These are phyloP conservation scores for Trichoderma lentiforme DNA, from an alignment of 2,329 filamentous ascomycete species.

Conservation along the genomic window DNA sequence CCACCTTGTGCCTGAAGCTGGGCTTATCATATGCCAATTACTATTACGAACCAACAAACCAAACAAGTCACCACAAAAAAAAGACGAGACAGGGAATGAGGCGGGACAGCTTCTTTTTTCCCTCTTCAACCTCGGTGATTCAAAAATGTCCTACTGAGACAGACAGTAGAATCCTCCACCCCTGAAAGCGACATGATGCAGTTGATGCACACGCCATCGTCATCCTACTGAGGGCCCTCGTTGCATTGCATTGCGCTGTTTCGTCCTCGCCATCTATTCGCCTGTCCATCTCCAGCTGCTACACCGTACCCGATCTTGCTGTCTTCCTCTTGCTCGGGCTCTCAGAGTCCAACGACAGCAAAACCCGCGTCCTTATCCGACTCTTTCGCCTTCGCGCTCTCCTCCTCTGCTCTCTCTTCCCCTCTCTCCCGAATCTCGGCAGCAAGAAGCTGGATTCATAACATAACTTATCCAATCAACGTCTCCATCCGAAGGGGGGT, in stretches of 20 bases:
- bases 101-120: neutral
- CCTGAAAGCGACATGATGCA: slow-evolving; percentile 13
- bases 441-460: neutral
- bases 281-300: neutral
- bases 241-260: slow-evolving; percentile 12
- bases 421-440: neutral
- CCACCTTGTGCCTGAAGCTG: slow-evolving; percentile 15
- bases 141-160: neutral
- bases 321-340: neutral
- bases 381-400: neutral
- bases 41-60: neutral
- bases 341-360: neutral
- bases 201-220: slow-evolving; percentile 11
- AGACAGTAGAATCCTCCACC: neutral
- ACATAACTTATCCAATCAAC: neutral
- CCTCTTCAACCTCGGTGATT: neutral
- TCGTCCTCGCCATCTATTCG: slow-evolving; percentile 7
- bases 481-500: neutral
- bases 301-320: slow-evolving; percentile 10
- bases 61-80: neutral
- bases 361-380: neutral
- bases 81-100: neutral
- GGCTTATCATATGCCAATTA: neutral
- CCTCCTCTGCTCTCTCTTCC: neutral
- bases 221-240: slow-evolving; percentile 2